Conservation (phyloP, 768 basidiomycete genomes). For the Rhodocollybia butyracea region DNA sequence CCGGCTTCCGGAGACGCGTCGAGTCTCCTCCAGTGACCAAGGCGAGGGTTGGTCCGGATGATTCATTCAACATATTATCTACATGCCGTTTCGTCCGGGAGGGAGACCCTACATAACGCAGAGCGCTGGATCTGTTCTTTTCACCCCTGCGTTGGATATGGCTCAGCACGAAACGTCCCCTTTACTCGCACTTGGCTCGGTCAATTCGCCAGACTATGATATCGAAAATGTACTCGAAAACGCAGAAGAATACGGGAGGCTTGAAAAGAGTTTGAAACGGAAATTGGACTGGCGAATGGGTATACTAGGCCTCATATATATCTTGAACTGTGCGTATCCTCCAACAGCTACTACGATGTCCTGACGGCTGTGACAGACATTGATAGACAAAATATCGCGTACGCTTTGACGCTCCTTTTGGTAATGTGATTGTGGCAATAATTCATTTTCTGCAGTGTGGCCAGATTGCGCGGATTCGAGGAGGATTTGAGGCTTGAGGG, state of each 20-base stretch:
- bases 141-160: too few relatives aligned
- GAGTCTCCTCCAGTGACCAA: too few relatives aligned
- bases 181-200: too few relatives aligned
- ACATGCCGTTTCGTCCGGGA: too few relatives aligned
- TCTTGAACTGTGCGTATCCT: constrained; percentile 41
- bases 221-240: neutral
- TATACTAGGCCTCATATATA: constrained; percentile 43
- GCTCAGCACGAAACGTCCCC: too few relatives aligned
- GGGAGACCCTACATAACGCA: too few relatives aligned
- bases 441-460: constrained; percentile 43
- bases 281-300: constrained; percentile 53
- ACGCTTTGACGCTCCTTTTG: constrained; percentile 19
- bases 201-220: too few relatives aligned
- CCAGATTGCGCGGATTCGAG: constrained; percentile 69
- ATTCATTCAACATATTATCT: too few relatives aligned
- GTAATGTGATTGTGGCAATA: neutral
- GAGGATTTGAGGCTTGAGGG: constrained; percentile 60
- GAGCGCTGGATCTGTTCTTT: too few relatives aligned
- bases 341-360: constrained; percentile 21
- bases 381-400: constrained; percentile 71
- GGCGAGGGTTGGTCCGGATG: too few relatives aligned
- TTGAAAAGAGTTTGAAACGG: constrained; percentile 26
- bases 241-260: neutral
- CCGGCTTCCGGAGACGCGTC: too few relatives aligned
- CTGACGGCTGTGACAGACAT: constrained; percentile 35